Base-by-base conservation (phyloP, 352 stramenopile species). In the Poterioochromonas sp. region DNA sequence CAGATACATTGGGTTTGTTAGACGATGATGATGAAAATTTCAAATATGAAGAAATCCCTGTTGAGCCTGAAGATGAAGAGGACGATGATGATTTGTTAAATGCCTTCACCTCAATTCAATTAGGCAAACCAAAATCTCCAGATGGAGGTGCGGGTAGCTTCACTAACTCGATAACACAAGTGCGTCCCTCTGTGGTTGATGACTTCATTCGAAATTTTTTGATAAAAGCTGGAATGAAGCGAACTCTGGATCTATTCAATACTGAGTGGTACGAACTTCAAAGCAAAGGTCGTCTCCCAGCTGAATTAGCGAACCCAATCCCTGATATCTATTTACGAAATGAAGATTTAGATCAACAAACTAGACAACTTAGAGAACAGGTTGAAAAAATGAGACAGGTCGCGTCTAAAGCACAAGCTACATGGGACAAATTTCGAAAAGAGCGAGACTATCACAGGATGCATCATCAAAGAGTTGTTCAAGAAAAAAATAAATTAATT, bases 141-240 rank as follows among this genome's bases (percentile, higher is more conserved):
- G 40, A 77, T 20, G n/a, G 0, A 0, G 34, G 26, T 8, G 44
- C 22, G 3, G 51, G 2, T 5, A 53, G 32, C 26, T 85, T 90
- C 70, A 84, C 86, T 37, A 43, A 18, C 0, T 37, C 73, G 26
- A 35, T 76, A 20, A 84, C 83, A 2, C 64, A 88, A 76, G 81
- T 89, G 26, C 81, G 85, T 39, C 91, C 91, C 3, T 87, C 90
- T 0, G 90, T 97, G 15, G 88, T 95, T 35, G 92, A 97, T 81
- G 92, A 97, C 74, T 97, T 96, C 63, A 89, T 97, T 79, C 89
- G 91, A 44, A 97, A 96, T 78, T 97, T 97, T 80, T 83, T 97
- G 62, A 95, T 97, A 82, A 96, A 97, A 79, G 82, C 93, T 20
- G 86, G 88, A 43, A 93, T 97, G 86, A 76, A 84, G 5, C 84